Evolutionary conservation across 2,329 filamentous ascomycete species (phyloP).

Genomic region (Epichloe brachyelytri): DNA sequence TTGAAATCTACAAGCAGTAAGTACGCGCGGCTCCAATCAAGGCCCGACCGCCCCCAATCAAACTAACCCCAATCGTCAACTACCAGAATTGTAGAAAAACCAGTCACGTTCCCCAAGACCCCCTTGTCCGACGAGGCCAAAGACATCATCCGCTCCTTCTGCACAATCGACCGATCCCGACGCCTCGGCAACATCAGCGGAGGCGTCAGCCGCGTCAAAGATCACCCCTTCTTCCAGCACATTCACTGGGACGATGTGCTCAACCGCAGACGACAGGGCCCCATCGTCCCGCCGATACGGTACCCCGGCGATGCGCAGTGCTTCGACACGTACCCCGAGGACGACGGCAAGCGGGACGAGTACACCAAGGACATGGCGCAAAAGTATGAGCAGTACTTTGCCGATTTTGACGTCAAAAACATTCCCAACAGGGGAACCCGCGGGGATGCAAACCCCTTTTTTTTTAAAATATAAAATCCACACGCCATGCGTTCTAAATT

Average conservation of each 20-base stretch:
- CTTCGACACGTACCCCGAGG: constrained; percentile 73
- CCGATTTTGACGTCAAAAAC: constrained; percentile 40
- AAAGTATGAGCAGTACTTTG: constrained; percentile 59
- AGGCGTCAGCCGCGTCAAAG: constrained; percentile 58
- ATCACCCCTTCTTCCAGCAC: constrained; percentile 61
- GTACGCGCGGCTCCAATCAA: constrained; percentile 10
- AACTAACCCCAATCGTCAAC: not conserved
- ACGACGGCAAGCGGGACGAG: constrained; percentile 48
- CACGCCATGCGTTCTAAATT: no score
- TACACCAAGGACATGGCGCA: constrained; percentile 57
- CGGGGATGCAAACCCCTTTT: no score
- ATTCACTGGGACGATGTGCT: constrained; percentile 65
- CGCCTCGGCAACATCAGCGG: constrained; percentile 69
- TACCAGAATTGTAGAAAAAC: constrained; percentile 62
- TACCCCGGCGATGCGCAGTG: constrained; percentile 65
- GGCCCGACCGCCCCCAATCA: no score
- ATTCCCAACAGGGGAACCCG: not conserved
- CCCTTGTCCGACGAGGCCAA: constrained; percentile 54
- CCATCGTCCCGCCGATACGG: constrained; percentile 62
- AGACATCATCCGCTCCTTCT: constrained; percentile 63
- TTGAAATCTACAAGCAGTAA: constrained; percentile 74
- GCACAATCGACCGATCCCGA: constrained; percentile 65
- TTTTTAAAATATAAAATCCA: no score
- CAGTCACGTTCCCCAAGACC: constrained; percentile 58
- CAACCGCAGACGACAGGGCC: constrained; percentile 49